phyloP scores from a whole-genome alignment of 1,284 basidiomycete species.

The Melanopsichium pennsylvanicum region DNA sequence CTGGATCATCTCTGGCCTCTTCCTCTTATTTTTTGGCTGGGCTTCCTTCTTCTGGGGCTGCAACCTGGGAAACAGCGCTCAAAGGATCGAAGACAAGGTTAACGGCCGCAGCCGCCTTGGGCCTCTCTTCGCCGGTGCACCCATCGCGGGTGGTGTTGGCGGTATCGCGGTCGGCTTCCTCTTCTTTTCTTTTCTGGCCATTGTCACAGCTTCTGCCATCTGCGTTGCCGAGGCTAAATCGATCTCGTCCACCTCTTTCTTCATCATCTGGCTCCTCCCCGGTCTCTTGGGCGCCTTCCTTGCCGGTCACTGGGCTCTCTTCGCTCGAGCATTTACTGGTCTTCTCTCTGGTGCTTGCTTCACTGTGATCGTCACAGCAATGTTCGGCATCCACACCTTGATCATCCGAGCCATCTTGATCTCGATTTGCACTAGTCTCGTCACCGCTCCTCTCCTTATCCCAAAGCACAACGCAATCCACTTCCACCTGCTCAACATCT shows the following conservation, averaged over 20 bases:
- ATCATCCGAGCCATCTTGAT: conserved; percentile 51
- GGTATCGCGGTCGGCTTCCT: conserved; percentile 51
- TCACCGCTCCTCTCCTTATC: conserved; percentile 50
- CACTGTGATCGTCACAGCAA: conserved; percentile 52
- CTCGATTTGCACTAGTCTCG: conserved; percentile 37
- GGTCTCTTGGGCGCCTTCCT: conserved; percentile 49
- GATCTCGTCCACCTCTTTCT: conserved; percentile 33
- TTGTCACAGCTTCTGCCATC: conserved; percentile 40
- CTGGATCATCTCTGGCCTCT: conserved; percentile 47
- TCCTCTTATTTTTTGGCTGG: conserved; percentile 56
- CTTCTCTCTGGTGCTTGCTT: conserved; percentile 41
- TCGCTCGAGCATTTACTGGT: conserved; percentile 36
- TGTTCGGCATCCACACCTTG: conserved; percentile 57
- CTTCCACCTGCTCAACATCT: conserved; percentile 50
- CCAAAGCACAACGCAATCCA: conserved; percentile 34
- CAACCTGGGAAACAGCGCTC: conserved; percentile 11
- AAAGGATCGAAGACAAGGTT: conserved; percentile 18
- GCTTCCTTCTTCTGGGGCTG: conserved; percentile 55
- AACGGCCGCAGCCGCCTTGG: conserved; percentile 1
- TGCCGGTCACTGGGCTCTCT: conserved; percentile 39
- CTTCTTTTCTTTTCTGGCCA: conserved; percentile 46
- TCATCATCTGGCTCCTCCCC: conserved; percentile 51
- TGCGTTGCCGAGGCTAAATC: conserved; percentile 21
- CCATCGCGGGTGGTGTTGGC: conserved; percentile 50
- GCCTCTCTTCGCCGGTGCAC: conserved; percentile 16